Percentiles rank a stretch among this genome's conserved stretches.
Conservation (phyloP, 2,329 filamentous ascomycete species). For the Mariannaea sp. region DNA sequence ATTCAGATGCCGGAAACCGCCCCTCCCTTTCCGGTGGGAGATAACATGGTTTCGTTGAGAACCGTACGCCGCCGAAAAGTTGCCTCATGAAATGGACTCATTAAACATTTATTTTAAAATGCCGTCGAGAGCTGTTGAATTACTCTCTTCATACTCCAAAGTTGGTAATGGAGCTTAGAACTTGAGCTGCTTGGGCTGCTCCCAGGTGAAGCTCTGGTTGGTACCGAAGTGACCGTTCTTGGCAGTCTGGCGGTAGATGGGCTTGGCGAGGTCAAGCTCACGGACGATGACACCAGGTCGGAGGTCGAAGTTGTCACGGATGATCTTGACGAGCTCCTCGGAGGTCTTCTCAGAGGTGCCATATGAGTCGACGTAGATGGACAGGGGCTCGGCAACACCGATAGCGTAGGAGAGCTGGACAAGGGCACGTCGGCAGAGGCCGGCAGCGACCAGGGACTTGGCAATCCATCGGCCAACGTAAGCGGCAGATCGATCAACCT, state of each 20-base stretch:
- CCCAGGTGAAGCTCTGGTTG: conserved; percentile 97
- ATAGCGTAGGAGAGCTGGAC: conserved; percentile 99
- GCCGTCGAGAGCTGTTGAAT: conserved; percentile 49
- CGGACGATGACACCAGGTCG: conserved; percentile 98
- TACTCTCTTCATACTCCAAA: conserved; percentile 39
- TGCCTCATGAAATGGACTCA: conserved; percentile 46
- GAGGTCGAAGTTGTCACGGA: conserved; percentile 95
- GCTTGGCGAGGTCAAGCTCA: conserved; percentile 91
- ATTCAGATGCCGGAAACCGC: conserved; percentile 44
- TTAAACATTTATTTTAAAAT: conserved; percentile 45
- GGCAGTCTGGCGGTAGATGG: conserved; percentile 97
- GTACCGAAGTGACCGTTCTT: conserved; percentile 99
- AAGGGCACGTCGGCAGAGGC: conserved; percentile 87
- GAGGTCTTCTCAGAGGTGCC: conserved; percentile 89
- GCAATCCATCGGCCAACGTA: conserved; percentile 98
- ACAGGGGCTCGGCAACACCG: conserved; percentile 96
- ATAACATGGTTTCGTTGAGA: conserved; percentile 53
- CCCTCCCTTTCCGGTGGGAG: conserved; percentile 42
- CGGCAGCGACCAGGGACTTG: conserved; percentile 92
- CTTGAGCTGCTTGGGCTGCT: conserved; percentile 94
- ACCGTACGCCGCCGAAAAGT: conserved; percentile 49
- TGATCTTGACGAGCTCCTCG: conserved; percentile 93
- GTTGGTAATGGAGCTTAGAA: conserved; percentile 63
- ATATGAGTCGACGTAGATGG: conserved; percentile 97
- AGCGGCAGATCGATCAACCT: conserved; percentile 97